Evolutionary conservation across 345 rosid genomes (phyloP), one percentile per base, ranked within the genome.

Genomic region (Eucalyptus regnans): DNA sequence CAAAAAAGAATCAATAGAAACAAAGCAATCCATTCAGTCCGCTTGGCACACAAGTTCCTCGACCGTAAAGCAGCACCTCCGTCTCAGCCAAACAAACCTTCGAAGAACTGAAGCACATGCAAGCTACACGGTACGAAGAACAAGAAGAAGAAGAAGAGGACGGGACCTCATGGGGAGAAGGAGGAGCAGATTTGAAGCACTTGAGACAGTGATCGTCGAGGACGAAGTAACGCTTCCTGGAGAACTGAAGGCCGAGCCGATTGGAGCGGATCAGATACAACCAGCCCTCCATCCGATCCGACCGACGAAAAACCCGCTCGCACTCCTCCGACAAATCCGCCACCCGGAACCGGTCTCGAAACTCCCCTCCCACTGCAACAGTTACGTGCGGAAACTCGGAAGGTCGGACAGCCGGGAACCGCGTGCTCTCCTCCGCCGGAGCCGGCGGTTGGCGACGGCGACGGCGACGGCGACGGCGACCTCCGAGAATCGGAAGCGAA

Each of bases 231-330:
- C 98, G 96, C 91, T 96, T 96, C 87, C 95, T 93, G 22, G 99
- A 97, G 93, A 93, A 96, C 92, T 94, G 97, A 41, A 97, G 92
- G 27, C 98, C 98, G 91, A 97, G 88, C 91, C 99, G 92, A 80
- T 95, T 96, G n/a, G 96, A 96, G 62, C 98, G 93, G 48, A 97
- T 94, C 60, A 95, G 89, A 90, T 96, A 92, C 90, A 97, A 91
- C 99, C 99, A 97, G 3, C 99, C 99, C 92, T 97, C 99, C 98
- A 96, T 96, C 86, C 87, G 44, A 16, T 29, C 87, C 64, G 87
- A 31, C 56, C 64, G n/a, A 14, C 46, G 46, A 3, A 8, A 8
- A 8, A 29, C 16, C 37, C 37, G 50, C 86, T 48, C 86, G 33
- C 31, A 27, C 54, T 48, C 22, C 86, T 50, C 86, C 56, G n/a